Evolutionary conservation across 2,329 filamentous ascomycete species (phyloP).

Genomic region (Emergomyces pasteurianus): DNA sequence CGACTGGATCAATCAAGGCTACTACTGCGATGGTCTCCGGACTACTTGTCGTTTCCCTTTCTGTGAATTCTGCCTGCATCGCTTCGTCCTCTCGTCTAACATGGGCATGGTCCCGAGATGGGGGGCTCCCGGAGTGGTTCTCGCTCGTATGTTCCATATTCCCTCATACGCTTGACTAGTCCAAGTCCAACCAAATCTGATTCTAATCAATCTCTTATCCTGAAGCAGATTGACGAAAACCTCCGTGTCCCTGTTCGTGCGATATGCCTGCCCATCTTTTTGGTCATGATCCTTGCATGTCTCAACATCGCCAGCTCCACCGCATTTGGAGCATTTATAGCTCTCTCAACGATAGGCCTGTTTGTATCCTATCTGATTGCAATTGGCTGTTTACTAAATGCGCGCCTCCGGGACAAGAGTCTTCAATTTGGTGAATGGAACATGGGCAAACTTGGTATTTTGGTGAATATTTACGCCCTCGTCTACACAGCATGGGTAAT

Average conservation of each 20-base stretch:
- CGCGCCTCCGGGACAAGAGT: constrained; percentile 15
- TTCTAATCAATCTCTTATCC: not conserved
- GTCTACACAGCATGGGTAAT: constrained; percentile 21
- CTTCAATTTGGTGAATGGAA: constrained; percentile 19
- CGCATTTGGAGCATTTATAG: constrained; percentile 26
- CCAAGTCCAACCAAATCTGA: no score
- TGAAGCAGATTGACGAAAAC: constrained; percentile 20
- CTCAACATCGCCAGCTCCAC: constrained; percentile 28
- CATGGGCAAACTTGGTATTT: constrained; percentile 18
- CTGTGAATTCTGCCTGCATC: constrained; percentile 31
- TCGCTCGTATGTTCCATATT: constrained; percentile 13
- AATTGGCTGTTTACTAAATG: constrained; percentile 23
- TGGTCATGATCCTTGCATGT: constrained; percentile 24
- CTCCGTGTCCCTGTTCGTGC: constrained; percentile 27
- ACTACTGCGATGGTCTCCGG: constrained; percentile 31
- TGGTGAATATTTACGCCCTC: constrained; percentile 26
- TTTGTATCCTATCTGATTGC: constrained; percentile 32
- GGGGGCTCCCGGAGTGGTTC: constrained; percentile 33
- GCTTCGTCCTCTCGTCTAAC: constrained; percentile 38
- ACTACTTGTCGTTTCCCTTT: constrained; percentile 27
- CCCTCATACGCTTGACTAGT: not conserved
- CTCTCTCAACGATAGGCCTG: constrained; percentile 27
- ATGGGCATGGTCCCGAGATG: constrained; percentile 40
- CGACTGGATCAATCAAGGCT: constrained; percentile 29
- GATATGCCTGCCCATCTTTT: constrained; percentile 21